A percentile compares a stretch with the other conserved stretches of the same genome.
Evolutionary conservation across 176 grass and related monocot genomes (phyloP).

Genomic region (Oryza longistaminata): DNA sequence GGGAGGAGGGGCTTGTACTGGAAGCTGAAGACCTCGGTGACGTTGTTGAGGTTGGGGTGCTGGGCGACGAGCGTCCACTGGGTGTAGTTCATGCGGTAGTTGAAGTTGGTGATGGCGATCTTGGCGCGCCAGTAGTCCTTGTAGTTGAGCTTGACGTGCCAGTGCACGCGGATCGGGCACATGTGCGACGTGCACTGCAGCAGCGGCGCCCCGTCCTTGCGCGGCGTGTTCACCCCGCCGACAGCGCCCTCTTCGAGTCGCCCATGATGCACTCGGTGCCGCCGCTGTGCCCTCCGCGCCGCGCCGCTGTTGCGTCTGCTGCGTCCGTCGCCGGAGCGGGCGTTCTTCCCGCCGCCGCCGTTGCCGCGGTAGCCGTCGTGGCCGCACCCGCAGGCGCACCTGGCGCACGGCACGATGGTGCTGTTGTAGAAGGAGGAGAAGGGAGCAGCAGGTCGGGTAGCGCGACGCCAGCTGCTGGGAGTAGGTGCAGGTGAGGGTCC

Average conservation of each 20-base stretch:
- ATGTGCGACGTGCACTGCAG: slow-evolving; percentile 85
- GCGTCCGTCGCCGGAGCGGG: background rate
- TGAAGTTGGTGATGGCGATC: slow-evolving; percentile 89
- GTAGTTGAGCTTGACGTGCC: slow-evolving; percentile 99
- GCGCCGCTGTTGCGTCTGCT: too few relatives aligned
- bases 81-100: slow-evolving; percentile 94
- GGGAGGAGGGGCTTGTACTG: slow-evolving; percentile 73
- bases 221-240: slow-evolving; percentile 65
- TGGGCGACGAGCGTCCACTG: slow-evolving; percentile 89
- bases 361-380: slow-evolving; percentile 30
- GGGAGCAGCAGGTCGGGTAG: slow-evolving; percentile 79
- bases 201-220: slow-evolving; percentile 65
- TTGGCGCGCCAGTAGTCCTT: slow-evolving; percentile 94
- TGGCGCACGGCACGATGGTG: slow-evolving; percentile 77
- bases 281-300: slow-evolving; percentile 31
- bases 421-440: slow-evolving; percentile 94
- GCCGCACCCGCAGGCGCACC: slow-evolving; percentile 80
- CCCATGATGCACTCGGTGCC: slow-evolving; percentile 49
- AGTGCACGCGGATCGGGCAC: slow-evolving; percentile 89
- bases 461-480: slow-evolving; percentile 65
- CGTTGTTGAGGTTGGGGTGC: slow-evolving; percentile 82
- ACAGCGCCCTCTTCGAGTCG: slow-evolving; percentile 55
- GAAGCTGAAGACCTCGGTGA: slow-evolving; percentile 92
- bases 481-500: slow-evolving; percentile 89
- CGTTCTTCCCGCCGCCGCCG: slow-evolving; percentile 35